Evolutionary conservation across 441 rosid species (phyloP).

Genomic region (Raphanus hybrid): DNA sequence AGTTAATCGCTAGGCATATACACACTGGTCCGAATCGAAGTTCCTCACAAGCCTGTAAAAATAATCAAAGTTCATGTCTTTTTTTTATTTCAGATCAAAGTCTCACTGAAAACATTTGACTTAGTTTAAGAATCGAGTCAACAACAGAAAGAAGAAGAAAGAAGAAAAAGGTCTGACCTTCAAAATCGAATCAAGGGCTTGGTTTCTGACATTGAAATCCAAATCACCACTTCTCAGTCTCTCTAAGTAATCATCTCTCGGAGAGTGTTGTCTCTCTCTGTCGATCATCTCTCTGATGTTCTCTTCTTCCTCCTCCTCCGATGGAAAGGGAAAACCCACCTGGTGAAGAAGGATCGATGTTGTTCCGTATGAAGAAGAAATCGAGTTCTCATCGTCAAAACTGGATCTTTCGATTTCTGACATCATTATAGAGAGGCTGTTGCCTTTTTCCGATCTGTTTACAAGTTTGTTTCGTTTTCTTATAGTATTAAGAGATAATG

Average conservation of each 20-base stretch:
- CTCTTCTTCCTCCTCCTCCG: slow-evolving; percentile 44
- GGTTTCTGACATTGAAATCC: slow-evolving; percentile 52
- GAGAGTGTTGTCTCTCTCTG: slow-evolving; percentile 48
- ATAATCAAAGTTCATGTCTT: slow-evolving; percentile 26
- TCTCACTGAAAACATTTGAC: slow-evolving; percentile 32
- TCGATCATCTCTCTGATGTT: slow-evolving; percentile 48
- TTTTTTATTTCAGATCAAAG: slow-evolving; percentile 21
- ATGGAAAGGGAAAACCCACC: slow-evolving; percentile 48
- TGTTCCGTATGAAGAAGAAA: slow-evolving; percentile 33
- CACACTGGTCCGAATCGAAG: slow-evolving; percentile 56
- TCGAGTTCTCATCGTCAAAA: slow-evolving; percentile 39
- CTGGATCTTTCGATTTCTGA: slow-evolving; percentile 46
- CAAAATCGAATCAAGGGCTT: slow-evolving; percentile 59
- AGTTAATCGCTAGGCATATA: slow-evolving; percentile 58
- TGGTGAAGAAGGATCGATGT: slow-evolving; percentile 32
- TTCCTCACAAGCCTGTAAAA: slow-evolving; percentile 62
- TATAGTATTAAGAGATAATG: slow-evolving; percentile 24
- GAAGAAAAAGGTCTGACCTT: slow-evolving; percentile 42
- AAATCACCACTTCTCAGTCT: slow-evolving; percentile 54
- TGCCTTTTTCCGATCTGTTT: slow-evolving; percentile 24
- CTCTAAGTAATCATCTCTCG: slow-evolving; percentile 53
- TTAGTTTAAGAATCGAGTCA: slow-evolving; percentile 32
- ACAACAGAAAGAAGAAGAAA: slow-evolving; percentile 8
- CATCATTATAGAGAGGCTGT: slow-evolving; percentile 40
- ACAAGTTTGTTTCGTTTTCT: background rate